phyloP scores from a whole-genome alignment of 768 basidiomycete species.

The Galerina marginata region DNA sequence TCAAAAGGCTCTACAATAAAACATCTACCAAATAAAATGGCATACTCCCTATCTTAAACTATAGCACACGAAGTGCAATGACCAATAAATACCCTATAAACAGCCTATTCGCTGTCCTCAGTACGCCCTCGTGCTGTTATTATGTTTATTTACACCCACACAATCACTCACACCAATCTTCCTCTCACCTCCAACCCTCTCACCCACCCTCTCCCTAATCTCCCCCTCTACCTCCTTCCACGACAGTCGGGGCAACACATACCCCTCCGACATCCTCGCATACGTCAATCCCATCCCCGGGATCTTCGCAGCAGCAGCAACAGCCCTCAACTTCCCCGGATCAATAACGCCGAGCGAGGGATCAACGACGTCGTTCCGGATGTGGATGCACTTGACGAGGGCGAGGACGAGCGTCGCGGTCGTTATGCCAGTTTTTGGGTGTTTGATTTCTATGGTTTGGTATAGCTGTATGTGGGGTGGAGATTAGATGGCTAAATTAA shows the following conservation, averaged over 20 bases:
- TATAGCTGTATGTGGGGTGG: conserved; percentile 39
- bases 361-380: conserved; percentile 57
- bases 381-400: conserved; percentile 59
- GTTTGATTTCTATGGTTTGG: conserved; percentile 46
- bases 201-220: conserved; percentile 58
- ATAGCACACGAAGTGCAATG: too few species aligned
- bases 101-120: too few species aligned
- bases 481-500: conserved; percentile 30
- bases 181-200: background rate
- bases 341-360: too few species aligned
- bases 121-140: too few species aligned
- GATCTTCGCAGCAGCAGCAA: background rate
- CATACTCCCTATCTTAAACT: too few species aligned
- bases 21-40: too few species aligned
- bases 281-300: conserved; percentile 35
- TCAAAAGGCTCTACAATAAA: too few species aligned
- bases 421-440: conserved; percentile 38
- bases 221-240: conserved; percentile 51
- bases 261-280: conserved; percentile 27
- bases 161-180: background rate
- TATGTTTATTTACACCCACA: too few species aligned
- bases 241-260: too few species aligned
- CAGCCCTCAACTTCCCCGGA: too few species aligned
- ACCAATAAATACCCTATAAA: too few species aligned
- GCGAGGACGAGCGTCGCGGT: conserved; percentile 55